Percentiles rank a stretch among this genome's conserved stretches.
Conservation (phyloP, 441 rosid species). For the Dalechampia spathulata region DNA sequence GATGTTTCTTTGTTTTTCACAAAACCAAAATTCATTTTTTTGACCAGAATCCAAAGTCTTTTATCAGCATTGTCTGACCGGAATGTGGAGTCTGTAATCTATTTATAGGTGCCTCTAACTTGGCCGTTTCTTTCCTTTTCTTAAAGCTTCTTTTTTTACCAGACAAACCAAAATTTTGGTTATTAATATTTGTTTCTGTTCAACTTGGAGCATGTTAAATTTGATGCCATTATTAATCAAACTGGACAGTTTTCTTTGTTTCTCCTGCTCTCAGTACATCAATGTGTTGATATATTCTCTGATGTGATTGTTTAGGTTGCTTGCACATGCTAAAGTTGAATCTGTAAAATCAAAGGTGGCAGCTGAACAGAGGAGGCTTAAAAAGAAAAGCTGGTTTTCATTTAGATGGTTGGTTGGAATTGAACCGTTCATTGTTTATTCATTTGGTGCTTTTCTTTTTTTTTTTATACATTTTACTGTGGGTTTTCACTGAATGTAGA, state of each 20-base stretch:
- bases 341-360: conserved; percentile 86
- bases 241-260: neutral
- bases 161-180: neutral
- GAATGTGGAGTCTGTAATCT: no score
- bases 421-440: conserved; percentile 4
- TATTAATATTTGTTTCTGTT: no score
- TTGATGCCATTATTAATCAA: no score
- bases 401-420: conserved; percentile 59
- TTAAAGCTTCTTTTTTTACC: neutral
- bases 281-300: conserved; percentile 6
- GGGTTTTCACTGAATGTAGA: conserved; percentile 9
- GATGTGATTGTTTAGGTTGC: conserved; percentile 53
- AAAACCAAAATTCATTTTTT: no score
- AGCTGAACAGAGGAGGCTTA: conserved; percentile 73
- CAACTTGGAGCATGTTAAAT: no score
- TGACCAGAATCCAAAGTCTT: no score
- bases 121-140: neutral
- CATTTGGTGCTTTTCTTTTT: neutral
- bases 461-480: neutral
- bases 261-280: neutral
- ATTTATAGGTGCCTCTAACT: no score
- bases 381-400: conserved; percentile 85
- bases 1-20: neutral
- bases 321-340: conserved; percentile 99
- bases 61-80: no score